Evolutionary conservation across 2,329 filamentous ascomycete species (phyloP).

Genomic region (Hymenoscyphus scutula): DNA sequence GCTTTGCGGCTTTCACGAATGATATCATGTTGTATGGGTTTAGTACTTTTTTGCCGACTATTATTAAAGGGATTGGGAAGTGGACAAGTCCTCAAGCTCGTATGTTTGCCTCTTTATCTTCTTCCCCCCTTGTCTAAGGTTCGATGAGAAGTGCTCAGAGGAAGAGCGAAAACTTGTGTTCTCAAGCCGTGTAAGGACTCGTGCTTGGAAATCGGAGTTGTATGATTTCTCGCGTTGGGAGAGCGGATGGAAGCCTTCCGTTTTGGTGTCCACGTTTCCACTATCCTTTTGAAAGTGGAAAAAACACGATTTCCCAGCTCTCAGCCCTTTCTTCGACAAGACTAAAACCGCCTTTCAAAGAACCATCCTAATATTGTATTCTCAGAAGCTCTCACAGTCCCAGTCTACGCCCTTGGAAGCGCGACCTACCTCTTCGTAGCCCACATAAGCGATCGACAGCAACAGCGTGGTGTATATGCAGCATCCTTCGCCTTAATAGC

Average conservation of each 20-base stretch:
- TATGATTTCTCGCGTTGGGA: too few relatives aligned
- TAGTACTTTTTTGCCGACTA: conserved; percentile 66
- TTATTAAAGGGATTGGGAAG: conserved; percentile 59
- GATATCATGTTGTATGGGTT: conserved; percentile 68
- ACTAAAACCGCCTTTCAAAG: too few relatives aligned
- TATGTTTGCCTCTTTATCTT: neutral
- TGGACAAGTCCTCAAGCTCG: conserved; percentile 56
- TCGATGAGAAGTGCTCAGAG: too few relatives aligned
- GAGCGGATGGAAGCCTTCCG: too few relatives aligned
- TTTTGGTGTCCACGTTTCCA: too few relatives aligned
- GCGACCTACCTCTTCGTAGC: conserved; percentile 58
- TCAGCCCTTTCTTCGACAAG: too few relatives aligned
- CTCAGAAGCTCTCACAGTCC: conserved; percentile 61
- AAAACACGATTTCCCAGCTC: too few relatives aligned
- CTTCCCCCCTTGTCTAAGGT: neutral
- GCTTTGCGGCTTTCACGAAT: conserved; percentile 56
- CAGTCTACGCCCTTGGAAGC: conserved; percentile 63
- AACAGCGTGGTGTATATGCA: conserved; percentile 55
- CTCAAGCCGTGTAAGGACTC: too few relatives aligned
- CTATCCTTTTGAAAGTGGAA: too few relatives aligned
- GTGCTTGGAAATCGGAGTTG: too few relatives aligned
- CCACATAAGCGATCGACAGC: conserved; percentile 55
- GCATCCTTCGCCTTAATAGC: conserved; percentile 51
- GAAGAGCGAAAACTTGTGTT: too few relatives aligned
- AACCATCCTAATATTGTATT: neutral